Conservation (phyloP, 306 rosid species). For the Ochetophila trinervis region DNA sequence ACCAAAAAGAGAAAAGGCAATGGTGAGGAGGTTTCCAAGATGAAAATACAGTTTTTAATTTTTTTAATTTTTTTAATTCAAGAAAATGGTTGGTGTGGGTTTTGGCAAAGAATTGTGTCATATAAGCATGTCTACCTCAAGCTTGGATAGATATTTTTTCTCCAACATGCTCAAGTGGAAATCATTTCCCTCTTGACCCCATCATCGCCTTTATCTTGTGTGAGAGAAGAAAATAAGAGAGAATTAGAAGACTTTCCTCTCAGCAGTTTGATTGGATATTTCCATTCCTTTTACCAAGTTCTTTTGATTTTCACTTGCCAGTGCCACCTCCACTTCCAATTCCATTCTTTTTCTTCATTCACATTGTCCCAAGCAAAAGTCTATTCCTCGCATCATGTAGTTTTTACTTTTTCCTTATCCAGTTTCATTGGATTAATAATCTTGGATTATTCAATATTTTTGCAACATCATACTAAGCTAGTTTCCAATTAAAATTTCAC, state of each 20-base stretch:
- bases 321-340: too few relatives aligned
- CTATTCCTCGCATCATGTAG: too few relatives aligned
- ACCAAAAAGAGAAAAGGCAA: slow-evolving; percentile 12
- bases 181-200: slow-evolving; percentile 37
- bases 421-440: too few relatives aligned
- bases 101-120: slow-evolving; percentile 5
- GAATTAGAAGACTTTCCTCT: background rate
- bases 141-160: slow-evolving; percentile 13
- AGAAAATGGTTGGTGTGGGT: background rate
- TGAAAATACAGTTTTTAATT: slow-evolving; percentile 1
- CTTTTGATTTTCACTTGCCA: background rate
- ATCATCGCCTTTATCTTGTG: slow-evolving; percentile 14
- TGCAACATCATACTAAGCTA: too few relatives aligned
- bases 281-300: background rate
- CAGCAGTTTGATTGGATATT: background rate
- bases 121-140: slow-evolving; percentile 4
- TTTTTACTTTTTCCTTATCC: too few relatives aligned
- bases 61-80: slow-evolving; percentile 18
- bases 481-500: too few relatives aligned
- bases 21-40: slow-evolving; percentile 27
- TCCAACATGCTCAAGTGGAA: slow-evolving; percentile 29
- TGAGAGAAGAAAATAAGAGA: background rate
- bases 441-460: too few relatives aligned
- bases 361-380: too few relatives aligned
- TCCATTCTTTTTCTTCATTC: too few relatives aligned